These are phyloP conservation scores for Vaccinium vitisidaea DNA, from an alignment of 148 eudicot species.

Conservation along the genomic window DNA sequence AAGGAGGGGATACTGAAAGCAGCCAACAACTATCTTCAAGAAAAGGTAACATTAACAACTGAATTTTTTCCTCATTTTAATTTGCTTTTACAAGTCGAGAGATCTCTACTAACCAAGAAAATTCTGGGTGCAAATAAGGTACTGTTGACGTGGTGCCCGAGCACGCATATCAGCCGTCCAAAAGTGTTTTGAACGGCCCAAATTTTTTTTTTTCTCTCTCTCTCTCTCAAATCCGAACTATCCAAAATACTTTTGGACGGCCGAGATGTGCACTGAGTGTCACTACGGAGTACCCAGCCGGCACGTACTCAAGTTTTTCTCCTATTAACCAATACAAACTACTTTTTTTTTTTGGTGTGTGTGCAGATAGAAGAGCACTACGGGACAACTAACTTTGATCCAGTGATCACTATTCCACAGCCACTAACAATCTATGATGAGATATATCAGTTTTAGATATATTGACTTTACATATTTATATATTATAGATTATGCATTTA, in stretches of 20 bases:
- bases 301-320: background rate
- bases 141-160: no score
- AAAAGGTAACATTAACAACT: constrained; percentile 47
- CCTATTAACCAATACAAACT: background rate
- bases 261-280: no score
- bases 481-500: background rate
- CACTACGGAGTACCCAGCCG: no score
- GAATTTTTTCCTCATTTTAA: background rate
- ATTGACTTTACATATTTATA: background rate
- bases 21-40: constrained; percentile 75
- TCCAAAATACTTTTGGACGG: no score
- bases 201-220: no score
- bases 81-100: no score
- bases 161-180: no score
- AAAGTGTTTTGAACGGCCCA: no score
- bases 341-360: background rate
- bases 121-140: no score
- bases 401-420: constrained; percentile 43
- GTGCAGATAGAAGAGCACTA: constrained; percentile 62
- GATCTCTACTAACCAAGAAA: no score
- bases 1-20: constrained; percentile 80
- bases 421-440: constrained; percentile 54
- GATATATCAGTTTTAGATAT: constrained; percentile 48
- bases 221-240: no score
- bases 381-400: constrained; percentile 37